phyloP scores from a whole-genome alignment of 1,139 yeast species.

The Protomyces inundatus region DNA sequence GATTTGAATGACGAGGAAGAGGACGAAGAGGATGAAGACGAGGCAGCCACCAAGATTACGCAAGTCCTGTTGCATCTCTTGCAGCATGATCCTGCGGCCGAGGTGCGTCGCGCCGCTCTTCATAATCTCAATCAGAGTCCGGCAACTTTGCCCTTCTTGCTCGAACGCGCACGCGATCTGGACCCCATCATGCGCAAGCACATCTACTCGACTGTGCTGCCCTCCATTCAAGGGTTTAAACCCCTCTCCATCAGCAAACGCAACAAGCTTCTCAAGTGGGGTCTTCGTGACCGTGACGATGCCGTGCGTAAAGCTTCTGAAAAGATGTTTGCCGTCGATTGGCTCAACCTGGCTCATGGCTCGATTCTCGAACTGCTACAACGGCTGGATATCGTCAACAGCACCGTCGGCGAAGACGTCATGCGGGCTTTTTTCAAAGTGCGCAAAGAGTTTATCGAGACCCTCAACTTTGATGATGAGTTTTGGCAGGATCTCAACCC shows the following conservation, averaged over 20 bases:
- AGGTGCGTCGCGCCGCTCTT: constrained; percentile 81
- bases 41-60: constrained; percentile 37
- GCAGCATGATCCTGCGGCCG: constrained; percentile 77
- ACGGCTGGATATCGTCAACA: constrained; percentile 60
- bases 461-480: constrained; percentile 51
- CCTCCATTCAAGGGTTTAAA: constrained; percentile 63
- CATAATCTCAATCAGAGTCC: constrained; percentile 58
- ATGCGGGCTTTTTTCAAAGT: constrained; percentile 57
- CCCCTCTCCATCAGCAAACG: constrained; percentile 56
- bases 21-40: constrained; percentile 44
- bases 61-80: constrained; percentile 52
- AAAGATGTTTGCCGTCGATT: constrained; percentile 60
- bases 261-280: constrained; percentile 71
- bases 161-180: constrained; percentile 79
- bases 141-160: constrained; percentile 53
- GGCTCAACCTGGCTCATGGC: constrained; percentile 67
- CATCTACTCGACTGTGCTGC: constrained; percentile 63
- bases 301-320: constrained; percentile 67
- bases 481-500: constrained; percentile 69
- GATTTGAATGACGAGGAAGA: constrained; percentile 44
- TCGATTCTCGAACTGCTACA: constrained; percentile 70
- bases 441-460: constrained; percentile 57
- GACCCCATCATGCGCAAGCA: constrained; percentile 66
- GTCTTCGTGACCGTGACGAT: constrained; percentile 78
- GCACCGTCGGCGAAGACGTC: constrained; percentile 61